Evolutionary conservation across 257 asterid species (phyloP).

Genomic region (Nicotiana knightiana): DNA sequence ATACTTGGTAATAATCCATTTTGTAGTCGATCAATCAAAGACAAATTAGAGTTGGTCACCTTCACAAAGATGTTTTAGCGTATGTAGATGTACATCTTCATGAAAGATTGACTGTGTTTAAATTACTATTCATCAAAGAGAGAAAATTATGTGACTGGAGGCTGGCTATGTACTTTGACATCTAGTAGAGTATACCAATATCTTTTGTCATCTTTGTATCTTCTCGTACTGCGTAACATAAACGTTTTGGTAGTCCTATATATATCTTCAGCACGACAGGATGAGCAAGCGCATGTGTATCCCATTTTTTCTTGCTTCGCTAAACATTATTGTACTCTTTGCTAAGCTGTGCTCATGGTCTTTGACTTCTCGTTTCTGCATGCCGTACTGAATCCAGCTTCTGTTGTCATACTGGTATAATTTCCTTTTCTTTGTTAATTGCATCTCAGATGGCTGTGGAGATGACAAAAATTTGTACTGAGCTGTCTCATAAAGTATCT

Average conservation of each 20-base stretch:
- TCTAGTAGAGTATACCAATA: neutral
- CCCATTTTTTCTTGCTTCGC: neutral
- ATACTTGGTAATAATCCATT: neutral
- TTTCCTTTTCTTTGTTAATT: slow-evolving; percentile 3
- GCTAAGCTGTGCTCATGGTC: neutral
- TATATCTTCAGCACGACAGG: neutral
- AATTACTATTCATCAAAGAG: neutral
- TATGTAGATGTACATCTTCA: neutral
- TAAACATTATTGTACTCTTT: neutral
- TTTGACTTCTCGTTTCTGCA: slow-evolving; percentile 2
- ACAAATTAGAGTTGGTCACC: neutral
- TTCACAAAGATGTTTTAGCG: neutral
- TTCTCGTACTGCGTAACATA: neutral
- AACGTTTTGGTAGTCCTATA: neutral
- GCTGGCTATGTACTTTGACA: neutral
- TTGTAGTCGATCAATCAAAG: neutral
- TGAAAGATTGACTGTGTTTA: neutral
- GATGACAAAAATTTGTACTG: slow-evolving; percentile 43
- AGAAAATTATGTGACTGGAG: neutral
- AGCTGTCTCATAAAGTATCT: slow-evolving; percentile 57
- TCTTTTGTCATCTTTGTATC: neutral
- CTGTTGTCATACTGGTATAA: neutral
- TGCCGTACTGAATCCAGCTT: slow-evolving; percentile 1
- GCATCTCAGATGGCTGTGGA: slow-evolving; percentile 50
- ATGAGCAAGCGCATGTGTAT: neutral